These are phyloP conservation scores for Xylariaceae sp. DNA, from an alignment of 2,329 filamentous ascomycete genomes.

Conservation along the genomic window DNA sequence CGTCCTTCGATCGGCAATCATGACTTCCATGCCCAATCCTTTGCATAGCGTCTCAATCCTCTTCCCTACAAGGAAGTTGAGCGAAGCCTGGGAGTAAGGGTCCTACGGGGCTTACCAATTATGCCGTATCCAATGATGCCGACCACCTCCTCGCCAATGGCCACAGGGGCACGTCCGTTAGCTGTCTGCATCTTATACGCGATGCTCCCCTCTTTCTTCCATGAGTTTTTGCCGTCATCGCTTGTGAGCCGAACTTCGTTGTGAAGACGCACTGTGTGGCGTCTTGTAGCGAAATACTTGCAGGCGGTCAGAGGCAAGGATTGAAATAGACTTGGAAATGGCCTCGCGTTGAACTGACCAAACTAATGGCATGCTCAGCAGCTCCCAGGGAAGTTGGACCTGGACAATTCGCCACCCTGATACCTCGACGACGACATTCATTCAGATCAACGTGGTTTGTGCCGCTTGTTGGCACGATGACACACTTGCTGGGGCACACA, in stretches of 20 bases:
- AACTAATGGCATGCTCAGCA: slow-evolving; percentile 17
- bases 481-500: slow-evolving; percentile 12
- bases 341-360: slow-evolving; percentile 9
- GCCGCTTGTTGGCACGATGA: slow-evolving; percentile 16
- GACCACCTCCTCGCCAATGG: slow-evolving; percentile 15
- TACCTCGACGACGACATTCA: slow-evolving; percentile 15
- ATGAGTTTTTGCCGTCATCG: slow-evolving; percentile 9
- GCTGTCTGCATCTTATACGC: slow-evolving; percentile 16
- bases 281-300: slow-evolving; percentile 20
- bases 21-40: slow-evolving; percentile 20
- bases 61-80: slow-evolving; percentile 6
- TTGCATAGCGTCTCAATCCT: slow-evolving; percentile 16
- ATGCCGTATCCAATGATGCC: slow-evolving; percentile 18
- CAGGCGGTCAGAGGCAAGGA: neutral
- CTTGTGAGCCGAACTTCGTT: slow-evolving; percentile 11
- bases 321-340: too few species aligned
- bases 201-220: slow-evolving; percentile 14
- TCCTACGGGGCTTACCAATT: slow-evolving; percentile 11
- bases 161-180: slow-evolving; percentile 9
- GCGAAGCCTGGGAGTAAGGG: neutral
- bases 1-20: slow-evolving; percentile 16
- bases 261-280: slow-evolving; percentile 18
- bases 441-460: slow-evolving; percentile 17
- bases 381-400: slow-evolving; percentile 16
- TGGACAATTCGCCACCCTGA: slow-evolving; percentile 13